Evolutionary conservation across 345 rosid genomes (phyloP).

Genomic region (Sonneratia alba): DNA sequence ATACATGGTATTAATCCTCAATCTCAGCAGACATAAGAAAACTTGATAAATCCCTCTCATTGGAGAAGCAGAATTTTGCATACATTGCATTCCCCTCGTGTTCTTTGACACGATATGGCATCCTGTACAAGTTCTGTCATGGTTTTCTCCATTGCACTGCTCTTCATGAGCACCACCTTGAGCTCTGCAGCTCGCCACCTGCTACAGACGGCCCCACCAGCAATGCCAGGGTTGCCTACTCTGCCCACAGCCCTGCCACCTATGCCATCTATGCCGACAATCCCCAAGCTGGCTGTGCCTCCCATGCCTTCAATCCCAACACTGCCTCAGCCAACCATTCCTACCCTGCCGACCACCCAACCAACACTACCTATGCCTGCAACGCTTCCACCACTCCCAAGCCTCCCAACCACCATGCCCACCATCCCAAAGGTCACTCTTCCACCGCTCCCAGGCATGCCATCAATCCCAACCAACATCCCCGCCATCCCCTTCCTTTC

Average conservation of each 20-base stretch:
- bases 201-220: slow-evolving; percentile 2
- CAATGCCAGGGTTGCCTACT: background rate
- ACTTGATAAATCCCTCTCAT: background rate
- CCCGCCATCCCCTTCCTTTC: slow-evolving; percentile 30
- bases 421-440: slow-evolving; percentile 7
- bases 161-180: slow-evolving; percentile 8
- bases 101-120: slow-evolving; percentile 8
- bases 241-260: slow-evolving; percentile 9
- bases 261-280: background rate
- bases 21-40: background rate
- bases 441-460: slow-evolving; percentile 22
- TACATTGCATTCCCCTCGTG: background rate
- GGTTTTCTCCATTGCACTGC: slow-evolving; percentile 4
- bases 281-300: slow-evolving; percentile 1
- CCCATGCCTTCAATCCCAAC: slow-evolving; percentile 12
- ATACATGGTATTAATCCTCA: background rate
- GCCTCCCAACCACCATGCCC: slow-evolving; percentile 7
- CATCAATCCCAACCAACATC: slow-evolving; percentile 17
- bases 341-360: slow-evolving; percentile 11
- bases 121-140: background rate
- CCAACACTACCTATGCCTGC: background rate
- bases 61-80: background rate
- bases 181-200: slow-evolving; percentile 16
- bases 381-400: slow-evolving; percentile 10
- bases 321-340: slow-evolving; percentile 11